Base-by-base conservation (phyloP, 345 rosid species). In the Fremontodendron californicum region DNA sequence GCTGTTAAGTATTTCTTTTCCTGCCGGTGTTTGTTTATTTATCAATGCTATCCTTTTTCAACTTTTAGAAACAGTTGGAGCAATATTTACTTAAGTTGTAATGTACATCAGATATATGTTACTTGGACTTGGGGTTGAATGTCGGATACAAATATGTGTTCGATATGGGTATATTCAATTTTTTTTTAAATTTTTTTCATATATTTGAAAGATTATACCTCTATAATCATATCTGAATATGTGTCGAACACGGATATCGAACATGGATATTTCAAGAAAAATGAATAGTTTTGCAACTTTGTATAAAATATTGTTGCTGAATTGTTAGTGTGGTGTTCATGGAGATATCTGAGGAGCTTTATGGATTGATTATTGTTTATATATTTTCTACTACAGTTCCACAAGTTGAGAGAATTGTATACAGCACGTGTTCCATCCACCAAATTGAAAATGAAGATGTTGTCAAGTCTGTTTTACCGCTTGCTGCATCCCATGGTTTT, bases 391-490 rank as follows among this genome's bases (percentile, higher is more conserved):
- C 31, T 73, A 63, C 88, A 90, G 94, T 90, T 78, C 94, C 92
- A 25, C 83, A 83, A 27, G 86, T 87, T 21, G 88, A 88, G 74
- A 90, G 81, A 82, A 80, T 94, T 65, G 97, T 89, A 12, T 94
- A 94, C 86, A 91, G 95, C 83, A 93, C 98, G 7, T 94, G 98
- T 82, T 94, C 98, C 61, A 78, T 94, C 75, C 85, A 90, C 84
- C 97, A 90, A 82, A 83, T 81, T 21, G 98, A 93, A 80, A 93
- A 93, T 37, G 97, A 94, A 87, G 97, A 90, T 74, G 97, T 94
- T 6, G 80, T 92, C 23, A 74, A 80, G 35, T 90, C 98, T 27
- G 79, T 90, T 55, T 75, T 93, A 48, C 88, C 97, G 27, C 37
- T 87, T 21, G 94, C 92, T 29, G 70, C 75, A 61, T 86, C 87